phyloP scores from a whole-genome alignment of 1,139 yeast species.

The Trichomonascaceae sp. region DNA sequence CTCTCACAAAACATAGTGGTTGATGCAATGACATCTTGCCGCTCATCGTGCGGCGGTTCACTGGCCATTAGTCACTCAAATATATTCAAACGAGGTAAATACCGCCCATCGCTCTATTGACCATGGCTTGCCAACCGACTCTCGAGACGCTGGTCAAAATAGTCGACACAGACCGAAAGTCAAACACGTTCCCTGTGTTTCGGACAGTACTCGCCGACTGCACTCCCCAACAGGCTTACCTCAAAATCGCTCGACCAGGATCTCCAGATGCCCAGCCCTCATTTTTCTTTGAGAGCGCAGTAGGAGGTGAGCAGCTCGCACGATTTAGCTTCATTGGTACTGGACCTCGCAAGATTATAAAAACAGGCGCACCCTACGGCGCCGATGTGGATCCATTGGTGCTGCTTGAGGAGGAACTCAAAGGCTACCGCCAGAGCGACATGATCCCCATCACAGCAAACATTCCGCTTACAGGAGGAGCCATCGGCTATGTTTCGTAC shows the following conservation, averaged over 20 bases:
- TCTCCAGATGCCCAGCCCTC: constrained; percentile 47
- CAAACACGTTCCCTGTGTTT: constrained; percentile 67
- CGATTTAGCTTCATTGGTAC: constrained; percentile 86
- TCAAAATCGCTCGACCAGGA: constrained; percentile 67
- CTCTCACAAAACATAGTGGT: too few relatives aligned
- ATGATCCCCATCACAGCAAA: constrained; percentile 49
- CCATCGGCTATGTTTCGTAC: constrained; percentile 86
- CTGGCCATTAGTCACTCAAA: too few relatives aligned
- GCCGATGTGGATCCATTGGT: constrained; percentile 64
- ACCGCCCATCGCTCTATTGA: too few relatives aligned
- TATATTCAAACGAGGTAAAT: too few relatives aligned
- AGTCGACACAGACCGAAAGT: constrained; percentile 2
- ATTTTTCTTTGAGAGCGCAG: constrained; percentile 77
- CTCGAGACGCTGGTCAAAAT: constrained; percentile 7
- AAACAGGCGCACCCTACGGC: constrained; percentile 55
- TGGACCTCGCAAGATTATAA: constrained; percentile 65
- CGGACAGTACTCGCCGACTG: constrained; percentile 61
- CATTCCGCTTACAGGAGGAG: constrained; percentile 78
- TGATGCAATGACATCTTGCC: too few relatives aligned
- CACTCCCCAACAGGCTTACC: constrained; percentile 82
- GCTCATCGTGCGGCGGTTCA: too few relatives aligned
- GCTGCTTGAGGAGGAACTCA: constrained; percentile 60
- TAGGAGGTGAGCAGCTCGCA: constrained; percentile 78
- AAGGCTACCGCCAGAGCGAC: constrained; percentile 49
- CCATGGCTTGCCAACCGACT: constrained; percentile 11